Conservation (phyloP, 768 basidiomycete genomes). For the Tremella yokohamensis region DNA sequence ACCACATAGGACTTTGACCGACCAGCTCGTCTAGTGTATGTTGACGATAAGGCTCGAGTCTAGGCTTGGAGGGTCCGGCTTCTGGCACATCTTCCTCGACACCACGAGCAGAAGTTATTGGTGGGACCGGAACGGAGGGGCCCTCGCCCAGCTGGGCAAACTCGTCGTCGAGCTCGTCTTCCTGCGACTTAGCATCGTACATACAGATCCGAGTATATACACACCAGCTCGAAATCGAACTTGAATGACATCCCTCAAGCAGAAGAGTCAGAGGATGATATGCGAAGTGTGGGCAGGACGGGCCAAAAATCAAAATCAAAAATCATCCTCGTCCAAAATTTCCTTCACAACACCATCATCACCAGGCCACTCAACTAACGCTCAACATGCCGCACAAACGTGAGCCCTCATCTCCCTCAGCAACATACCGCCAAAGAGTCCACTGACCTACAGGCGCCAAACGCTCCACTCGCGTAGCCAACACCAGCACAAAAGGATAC, state of each 20-base stretch:
- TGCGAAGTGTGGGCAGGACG: background rate
- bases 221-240: conserved; percentile 64
- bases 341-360: background rate
- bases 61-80: conserved; percentile 25
- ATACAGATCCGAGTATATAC: background rate
- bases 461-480: conserved; percentile 36
- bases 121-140: background rate
- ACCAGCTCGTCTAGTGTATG: conserved; percentile 46
- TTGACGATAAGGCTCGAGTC: conserved; percentile 15
- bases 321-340: background rate
- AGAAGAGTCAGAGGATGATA: no score
- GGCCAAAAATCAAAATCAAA: conserved; percentile 4
- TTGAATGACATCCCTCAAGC: conserved; percentile 55
- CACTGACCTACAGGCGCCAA: conserved; percentile 34
- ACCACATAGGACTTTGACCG: no score
- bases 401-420: conserved; percentile 9
- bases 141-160: background rate
- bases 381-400: conserved; percentile 45
- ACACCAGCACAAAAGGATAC: conserved; percentile 34
- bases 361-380: background rate
- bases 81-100: conserved; percentile 10
- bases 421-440: background rate
- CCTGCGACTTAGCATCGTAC: conserved; percentile 27
- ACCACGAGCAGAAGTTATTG: background rate
- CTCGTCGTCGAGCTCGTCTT: conserved; percentile 27